Conservation (phyloP, 208 protist genomes). For the Phytomonas sp. region DNA sequence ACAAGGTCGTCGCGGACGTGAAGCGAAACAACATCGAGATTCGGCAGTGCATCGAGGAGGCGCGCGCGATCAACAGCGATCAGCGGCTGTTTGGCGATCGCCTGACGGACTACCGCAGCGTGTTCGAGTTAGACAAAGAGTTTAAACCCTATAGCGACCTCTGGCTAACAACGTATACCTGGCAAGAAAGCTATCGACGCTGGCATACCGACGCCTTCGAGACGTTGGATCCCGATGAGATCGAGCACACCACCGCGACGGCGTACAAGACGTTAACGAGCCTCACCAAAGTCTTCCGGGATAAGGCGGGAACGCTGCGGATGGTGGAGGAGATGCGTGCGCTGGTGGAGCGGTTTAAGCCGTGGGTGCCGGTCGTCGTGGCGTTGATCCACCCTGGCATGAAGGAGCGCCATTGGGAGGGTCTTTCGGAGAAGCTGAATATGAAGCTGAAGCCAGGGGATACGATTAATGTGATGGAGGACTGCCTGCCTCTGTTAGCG, state of each 20-base stretch:
- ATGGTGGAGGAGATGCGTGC: conserved; percentile 86
- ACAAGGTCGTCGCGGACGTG: conserved; percentile 92
- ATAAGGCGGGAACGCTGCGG: conserved; percentile 80
- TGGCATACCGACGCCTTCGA: conserved; percentile 93
- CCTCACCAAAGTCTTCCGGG: conserved; percentile 89
- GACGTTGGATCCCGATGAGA: conserved; percentile 90
- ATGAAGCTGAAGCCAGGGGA: conserved; percentile 85
- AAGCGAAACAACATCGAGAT: conserved; percentile 92
- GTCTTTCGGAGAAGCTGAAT: conserved; percentile 80
- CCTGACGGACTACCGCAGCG: conserved; percentile 92
- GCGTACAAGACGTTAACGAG: conserved; percentile 89
- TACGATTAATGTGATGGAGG: conserved; percentile 79
- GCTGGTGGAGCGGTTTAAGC: conserved; percentile 92
- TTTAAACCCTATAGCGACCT: conserved; percentile 96
- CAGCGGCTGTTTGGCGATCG: conserved; percentile 93
- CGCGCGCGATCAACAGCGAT: conserved; percentile 90
- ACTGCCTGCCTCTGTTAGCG: conserved; percentile 75
- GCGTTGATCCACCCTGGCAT: conserved; percentile 95
- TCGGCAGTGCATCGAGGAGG: conserved; percentile 87
- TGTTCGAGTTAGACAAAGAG: conserved; percentile 92
- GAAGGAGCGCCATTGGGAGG: conserved; percentile 94
- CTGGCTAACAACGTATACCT: conserved; percentile 93
- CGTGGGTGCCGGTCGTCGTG: conserved; percentile 90
- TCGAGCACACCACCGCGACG: conserved; percentile 81
- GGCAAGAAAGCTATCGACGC: conserved; percentile 88